Evolutionary conservation across 106 monocot genomes (phyloP), one percentile per base, ranked within the genome.

Genomic region (Dioscorea dumetorum): DNA sequence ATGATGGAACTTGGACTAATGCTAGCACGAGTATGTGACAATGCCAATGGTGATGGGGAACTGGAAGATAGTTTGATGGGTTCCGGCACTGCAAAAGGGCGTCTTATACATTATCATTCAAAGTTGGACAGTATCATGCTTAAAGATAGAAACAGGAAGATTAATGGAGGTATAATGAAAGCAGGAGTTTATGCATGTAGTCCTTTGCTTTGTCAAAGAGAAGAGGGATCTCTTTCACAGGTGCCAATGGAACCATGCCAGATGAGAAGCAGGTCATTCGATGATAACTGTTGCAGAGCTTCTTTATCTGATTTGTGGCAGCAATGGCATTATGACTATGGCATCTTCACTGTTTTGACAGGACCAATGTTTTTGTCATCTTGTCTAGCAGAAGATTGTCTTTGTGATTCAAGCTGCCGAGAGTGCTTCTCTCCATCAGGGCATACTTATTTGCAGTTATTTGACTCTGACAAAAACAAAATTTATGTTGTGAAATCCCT

Each of bases 321-420:
- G 62, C 86, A 97, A 72, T 97, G 91, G 91, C 95, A 91, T 58
- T 97, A 88, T 77, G 95, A 97, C 73, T 95, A 95, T 79, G 95
- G 88, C 62, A 88, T 86, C 63, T 91, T 97, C 54, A 97, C 95
- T 48, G 75, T 97, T 76, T 71, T 91, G 23, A 97, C 91, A 72
- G 22, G 79, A 67, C 88, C 95, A n/a, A 78, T 86, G 71, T 97
- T 97, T 78, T 52, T 84, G 41, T 70, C 65, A 19, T 56, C 87
- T 68, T 49, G 33, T 20, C 12, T 33, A 33, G 31, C 17, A 48
- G 71, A 67, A 63, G 65, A 73, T 57, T 48, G 67, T 67, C 64
- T 62, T 64, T 56, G 48, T 51, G 19, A 59, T 14, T 68, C 67
- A 61, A 33, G 69, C 14, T 12, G n/a, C 60, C 59, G 66, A 67